A percentile compares a stretch with the other conserved stretches of the same genome.
Evolutionary conservation across 2,329 filamentous ascomycete genomes (phyloP).

Genomic region (Aspergillus niger): DNA sequence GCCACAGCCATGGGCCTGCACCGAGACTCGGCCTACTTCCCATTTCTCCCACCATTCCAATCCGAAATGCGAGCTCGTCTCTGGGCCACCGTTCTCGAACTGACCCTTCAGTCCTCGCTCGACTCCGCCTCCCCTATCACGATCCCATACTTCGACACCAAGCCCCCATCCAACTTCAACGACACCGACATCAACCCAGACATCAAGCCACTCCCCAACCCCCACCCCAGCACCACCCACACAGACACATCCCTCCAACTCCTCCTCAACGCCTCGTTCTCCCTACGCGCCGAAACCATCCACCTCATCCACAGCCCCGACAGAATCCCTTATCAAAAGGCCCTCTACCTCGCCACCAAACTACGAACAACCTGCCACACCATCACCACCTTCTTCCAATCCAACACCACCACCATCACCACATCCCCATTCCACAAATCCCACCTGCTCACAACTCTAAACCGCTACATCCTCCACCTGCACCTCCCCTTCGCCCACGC

Average conservation of each 20-base stretch:
- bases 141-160: slow-evolving; percentile 11
- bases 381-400: slow-evolving; percentile 7
- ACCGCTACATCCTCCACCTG: slow-evolving; percentile 20
- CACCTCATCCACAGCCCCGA: slow-evolving; percentile 8
- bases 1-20: slow-evolving; percentile 36
- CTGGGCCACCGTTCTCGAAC: slow-evolving; percentile 23
- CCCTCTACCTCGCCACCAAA: slow-evolving; percentile 18
- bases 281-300: slow-evolving; percentile 11
- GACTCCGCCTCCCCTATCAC: slow-evolving; percentile 15
- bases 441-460: slow-evolving; percentile 21
- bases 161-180: slow-evolving; percentile 27
- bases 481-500: slow-evolving; percentile 20
- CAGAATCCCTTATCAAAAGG: slow-evolving; percentile 18
- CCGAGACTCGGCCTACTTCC: slow-evolving; percentile 27
- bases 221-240: slow-evolving; percentile 15
- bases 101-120: slow-evolving; percentile 18
- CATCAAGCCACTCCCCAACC: slow-evolving; percentile 11
- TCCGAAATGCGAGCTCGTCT: slow-evolving; percentile 19
- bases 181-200: slow-evolving; percentile 28
- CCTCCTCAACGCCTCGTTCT: slow-evolving; percentile 14
- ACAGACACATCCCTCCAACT: slow-evolving; percentile 29
- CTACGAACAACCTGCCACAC: slow-evolving; percentile 17
- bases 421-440: slow-evolving; percentile 4
- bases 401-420: neutral
- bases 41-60: slow-evolving; percentile 19